Evolutionary conservation across 75 land plant genomes (phyloP), one percentile per base, ranked within the genome.

Genomic region (Pinus albicaulis): DNA sequence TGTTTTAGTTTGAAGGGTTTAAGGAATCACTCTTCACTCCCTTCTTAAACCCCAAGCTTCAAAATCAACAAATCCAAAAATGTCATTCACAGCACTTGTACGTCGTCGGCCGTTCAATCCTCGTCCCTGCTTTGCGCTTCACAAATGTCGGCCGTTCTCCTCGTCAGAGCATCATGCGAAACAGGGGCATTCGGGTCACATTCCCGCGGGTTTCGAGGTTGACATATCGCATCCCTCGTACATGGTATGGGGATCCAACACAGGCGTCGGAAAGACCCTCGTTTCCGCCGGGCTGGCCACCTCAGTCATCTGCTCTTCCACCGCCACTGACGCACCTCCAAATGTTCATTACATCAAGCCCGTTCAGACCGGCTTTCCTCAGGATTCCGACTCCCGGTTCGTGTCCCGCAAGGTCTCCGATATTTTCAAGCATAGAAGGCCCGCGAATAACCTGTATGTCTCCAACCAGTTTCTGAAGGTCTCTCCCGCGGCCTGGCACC

Each of bases 201-300:
- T 66, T 72, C 77, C 52, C 15, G 5, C 41, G 7, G 77, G 34
- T 31, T 68, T 81, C 20, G 73, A 70, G 28, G 34, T 85, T 63
- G 89, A 88, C 34, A 77, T 90, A 59, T 82, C 91, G 15, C 86
- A 87, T 70, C 98, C 99, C 11, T 80, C 84, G 25, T 90, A 80
- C 90, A 78, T 80, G 24, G 80, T 96, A 17, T 96, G 99, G 99
- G 93, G 90, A 59, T 73, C 95, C 76, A 94, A 94, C 86, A 96
- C 99, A 38, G 87, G 84, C 72, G 87, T 96, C 56, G 99, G 99
- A 78, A 96, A 96, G 76, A 96, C 99, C 74, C 90, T 96, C 59
- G 87, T 96, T 48, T 96, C 99, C 70, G 83, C 99, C 63, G 99
- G 99, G 57, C 72, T 83, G 26, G 81, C 92, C 38, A 58, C 87